A percentile compares a stretch with the other conserved stretches of the same genome.
phyloP scores from a whole-genome alignment of 805 yeast genomes.

The Brettanomyces sp. region DNA sequence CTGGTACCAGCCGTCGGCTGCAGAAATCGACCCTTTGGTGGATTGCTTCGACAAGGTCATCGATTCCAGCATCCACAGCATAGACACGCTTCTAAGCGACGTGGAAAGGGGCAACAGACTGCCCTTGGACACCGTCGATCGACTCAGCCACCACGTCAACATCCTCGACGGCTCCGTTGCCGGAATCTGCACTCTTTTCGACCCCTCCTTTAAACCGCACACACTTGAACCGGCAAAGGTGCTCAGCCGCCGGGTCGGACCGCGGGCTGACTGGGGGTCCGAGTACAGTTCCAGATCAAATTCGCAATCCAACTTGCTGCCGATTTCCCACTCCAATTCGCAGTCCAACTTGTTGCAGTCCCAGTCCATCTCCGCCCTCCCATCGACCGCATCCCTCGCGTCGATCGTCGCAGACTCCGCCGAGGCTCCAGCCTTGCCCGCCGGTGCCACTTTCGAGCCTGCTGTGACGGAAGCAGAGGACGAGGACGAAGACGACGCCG shows the following conservation, averaged over 20 bases:
- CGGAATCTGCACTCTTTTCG: slow-evolving; percentile 65
- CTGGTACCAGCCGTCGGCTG: slow-evolving; percentile 66
- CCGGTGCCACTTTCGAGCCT: too few relatives aligned
- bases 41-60: slow-evolving; percentile 44
- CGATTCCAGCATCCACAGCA: slow-evolving; percentile 31
- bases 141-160: slow-evolving; percentile 14
- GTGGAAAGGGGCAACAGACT: slow-evolving; percentile 36
- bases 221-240: slow-evolving; percentile 2
- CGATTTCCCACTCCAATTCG: background rate
- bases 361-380: slow-evolving; percentile 6
- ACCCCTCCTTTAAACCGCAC: slow-evolving; percentile 41
- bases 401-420: background rate
- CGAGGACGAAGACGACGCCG: too few relatives aligned
- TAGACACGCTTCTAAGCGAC: slow-evolving; percentile 43
- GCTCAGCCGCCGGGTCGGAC: background rate
- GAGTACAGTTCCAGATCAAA: background rate
- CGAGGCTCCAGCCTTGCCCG: too few relatives aligned
- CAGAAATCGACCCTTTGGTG: slow-evolving; percentile 53
- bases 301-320: slow-evolving; percentile 4
- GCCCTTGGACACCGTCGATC: slow-evolving; percentile 17
- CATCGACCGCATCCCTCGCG: slow-evolving; percentile 15
- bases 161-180: slow-evolving; percentile 32
- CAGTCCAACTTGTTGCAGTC: background rate
- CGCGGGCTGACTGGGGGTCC: background rate
- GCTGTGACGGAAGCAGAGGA: slow-evolving; percentile 6